Evolutionary conservation across 495 filamentous ascomycete species (phyloP), one percentile per base, ranked within the genome.

Genomic region (Penicillium waksmanii): DNA sequence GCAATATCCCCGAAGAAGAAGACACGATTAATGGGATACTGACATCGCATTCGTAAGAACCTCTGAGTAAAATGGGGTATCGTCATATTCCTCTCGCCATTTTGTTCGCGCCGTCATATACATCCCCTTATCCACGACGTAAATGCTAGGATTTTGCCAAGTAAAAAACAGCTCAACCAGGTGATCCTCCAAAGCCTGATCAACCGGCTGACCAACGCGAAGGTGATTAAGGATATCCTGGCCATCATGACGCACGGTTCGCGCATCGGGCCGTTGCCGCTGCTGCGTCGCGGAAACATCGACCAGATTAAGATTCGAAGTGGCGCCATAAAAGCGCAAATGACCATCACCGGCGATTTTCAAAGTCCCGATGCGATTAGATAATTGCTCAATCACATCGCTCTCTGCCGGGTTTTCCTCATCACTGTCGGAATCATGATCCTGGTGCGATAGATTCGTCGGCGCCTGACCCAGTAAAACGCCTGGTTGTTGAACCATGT

Each of bases 381-480:
- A 58, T 19, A 58, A 19, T n/a, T 42, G 33, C 8, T 58, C 21
- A 17, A 58, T 48, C 6, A 48, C 46, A 3, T 23, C 46, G n/a
- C 46, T 48, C 23, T 48, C 46, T 5, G 46, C 46, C 6, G 46
- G 46, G 38, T 66, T 66, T 52, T 79, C 77, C 27, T 80, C 77
- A 8, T 69, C 77, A 47, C 73, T 78, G 17, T 80, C 76, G 2
- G 72, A 72, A 2, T 77, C 75, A 35, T 71, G 60, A 3, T 74
- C 68, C 47, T 54, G 66, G 15, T 31, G 27, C 27, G 27, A 31
- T 31, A 9, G 27, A 31, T 68, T 57, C 25, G 61, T 48, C 19
- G 53, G 60, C 5, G 57, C 51, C 38, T 72, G 73, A 18, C 62
- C 60, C 0, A 71, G 59, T 7, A 72, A 43, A 5, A 61, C 65